These are phyloP conservation scores for Chaetomium sp. DNA, from an alignment of 2,329 filamentous ascomycete species.

Conservation along the genomic window DNA sequence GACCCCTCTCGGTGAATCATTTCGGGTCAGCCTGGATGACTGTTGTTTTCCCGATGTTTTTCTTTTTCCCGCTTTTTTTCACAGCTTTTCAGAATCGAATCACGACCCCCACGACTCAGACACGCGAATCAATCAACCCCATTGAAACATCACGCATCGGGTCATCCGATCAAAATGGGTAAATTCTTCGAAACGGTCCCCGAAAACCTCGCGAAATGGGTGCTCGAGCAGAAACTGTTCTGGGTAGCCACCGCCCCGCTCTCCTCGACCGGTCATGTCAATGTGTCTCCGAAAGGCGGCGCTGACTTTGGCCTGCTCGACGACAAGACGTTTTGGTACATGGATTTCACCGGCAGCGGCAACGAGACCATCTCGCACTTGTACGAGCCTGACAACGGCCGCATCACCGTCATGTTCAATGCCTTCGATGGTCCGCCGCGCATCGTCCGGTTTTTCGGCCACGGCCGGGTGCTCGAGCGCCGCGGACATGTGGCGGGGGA, in stretches of 20 bases:
- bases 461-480: conserved; percentile 31
- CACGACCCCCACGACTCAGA: neutral
- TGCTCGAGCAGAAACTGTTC: conserved; percentile 63
- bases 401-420: conserved; percentile 67
- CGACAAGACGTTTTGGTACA: conserved; percentile 44
- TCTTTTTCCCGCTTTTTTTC: no score
- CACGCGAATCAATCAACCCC: neutral
- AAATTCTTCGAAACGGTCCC: conserved; percentile 25
- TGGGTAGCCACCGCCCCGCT: conserved; percentile 68
- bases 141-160: neutral
- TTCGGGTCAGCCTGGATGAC: no score
- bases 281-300: conserved; percentile 70
- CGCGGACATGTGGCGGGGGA: conserved; percentile 9
- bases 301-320: conserved; percentile 29
- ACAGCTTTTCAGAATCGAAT: no score
- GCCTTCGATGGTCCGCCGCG: conserved; percentile 35
- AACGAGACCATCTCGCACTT: conserved; percentile 70
- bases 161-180: conserved; percentile 17
- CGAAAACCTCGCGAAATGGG: conserved; percentile 52
- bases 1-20: no score
- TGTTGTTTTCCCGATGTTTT: no score
- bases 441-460: conserved; percentile 35
- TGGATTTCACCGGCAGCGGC: conserved; percentile 69
- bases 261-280: conserved; percentile 59
- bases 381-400: conserved; percentile 60